Evolutionary conservation across 495 filamentous ascomycete genomes (phyloP), one percentile per base, ranked within the genome.

Genomic region (Lophium mytilinum): DNA sequence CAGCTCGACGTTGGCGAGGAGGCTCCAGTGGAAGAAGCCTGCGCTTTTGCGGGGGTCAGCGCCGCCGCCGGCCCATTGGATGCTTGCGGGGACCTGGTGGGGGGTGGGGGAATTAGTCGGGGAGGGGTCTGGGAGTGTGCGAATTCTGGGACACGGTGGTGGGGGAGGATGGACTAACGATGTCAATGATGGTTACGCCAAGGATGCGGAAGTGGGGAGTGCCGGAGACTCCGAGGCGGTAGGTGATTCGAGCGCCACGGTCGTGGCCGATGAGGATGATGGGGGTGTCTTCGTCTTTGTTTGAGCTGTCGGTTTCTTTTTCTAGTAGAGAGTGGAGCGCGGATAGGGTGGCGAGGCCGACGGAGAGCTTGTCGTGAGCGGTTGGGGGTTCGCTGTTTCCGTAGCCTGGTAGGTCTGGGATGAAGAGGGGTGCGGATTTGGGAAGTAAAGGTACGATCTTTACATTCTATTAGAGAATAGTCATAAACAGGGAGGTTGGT

Each of bases 21-120:
- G 66, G 0, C 75, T 62, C 78, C 77, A 81, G 64, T 81, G 77
- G 68, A 73, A 79, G 42, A 69, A 71, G 1, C 57, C 65, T 8
- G 59, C 59, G 18, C 64, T 58, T 19, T 67, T 58, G 12, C 37
- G 37, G 6, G 71, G 66, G 18, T 70, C 52, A 0, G 48, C 48
- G 24, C 24, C 24, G 24, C 73, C 64, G 0, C 62, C 54, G 39
- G 62, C 43, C 69, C 73, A 79, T 60, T 74, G 72, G 12, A 61
- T 69, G 12, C 66, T 60, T 7, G 73, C 76, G 6, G 75, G 78
- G 10, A 60, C 57, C 57, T 59, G 19, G 8, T 21, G 14, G 24
- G 24, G 6, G 19, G 8, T 21, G 14, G 24, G 24, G 6, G 24
- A 30, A 6, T 30, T 30, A 30, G 24, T 30, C 9, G 24, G 24